Base-by-base conservation (phyloP, 139 green algal species). In the Chlamydomonas urium region DNA sequence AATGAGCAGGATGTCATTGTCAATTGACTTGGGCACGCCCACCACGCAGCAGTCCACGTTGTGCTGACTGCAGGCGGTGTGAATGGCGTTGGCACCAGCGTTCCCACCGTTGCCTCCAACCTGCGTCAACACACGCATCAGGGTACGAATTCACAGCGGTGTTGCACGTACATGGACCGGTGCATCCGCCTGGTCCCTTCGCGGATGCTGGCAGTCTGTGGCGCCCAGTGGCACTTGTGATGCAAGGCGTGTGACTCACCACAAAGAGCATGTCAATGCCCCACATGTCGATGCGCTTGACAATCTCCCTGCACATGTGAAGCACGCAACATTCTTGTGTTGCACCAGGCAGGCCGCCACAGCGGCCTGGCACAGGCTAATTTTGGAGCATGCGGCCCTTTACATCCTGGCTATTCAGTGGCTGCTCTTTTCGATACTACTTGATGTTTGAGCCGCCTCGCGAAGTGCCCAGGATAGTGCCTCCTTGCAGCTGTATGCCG, bases 221-320 rank as follows among this genome's bases (percentile, higher is more conserved):
- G n/a, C n/a, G n/a, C n/a, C 42, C 42, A 50, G 42, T 50, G 10
- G 14, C 8, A 14, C 14, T 50, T 50, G 14, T 24, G 42, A 8
- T 24, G 8, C 42, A 50, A 24, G n/a, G n/a, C n/a, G n/a, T n/a
- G n/a, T n/a, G n/a, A n/a, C n/a, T n/a, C 50, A 98, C 90, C 60
- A 97, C 92, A 84, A 97, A 96, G 23, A 97, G 77, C 91, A 98
- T 97, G 82, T 99, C 93, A 8, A 99, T 90, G 35, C 91, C 96
- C 84, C 87, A 91, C 87, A 97, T 90, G 77, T 97, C 88, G n/a
- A 99, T 80, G 48, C 88, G 86, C 82, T 97, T 96, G 31, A 99
- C 95, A 73, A 99, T 98, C 26, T 73, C 66, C 59, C 28, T 45
- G 59, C 21, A 17, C 8, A 45, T n/a, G n/a, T n/a, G n/a, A n/a